Base-by-base conservation (phyloP, 2,329 filamentous ascomycete species). In the Remersonia thermophila region DNA sequence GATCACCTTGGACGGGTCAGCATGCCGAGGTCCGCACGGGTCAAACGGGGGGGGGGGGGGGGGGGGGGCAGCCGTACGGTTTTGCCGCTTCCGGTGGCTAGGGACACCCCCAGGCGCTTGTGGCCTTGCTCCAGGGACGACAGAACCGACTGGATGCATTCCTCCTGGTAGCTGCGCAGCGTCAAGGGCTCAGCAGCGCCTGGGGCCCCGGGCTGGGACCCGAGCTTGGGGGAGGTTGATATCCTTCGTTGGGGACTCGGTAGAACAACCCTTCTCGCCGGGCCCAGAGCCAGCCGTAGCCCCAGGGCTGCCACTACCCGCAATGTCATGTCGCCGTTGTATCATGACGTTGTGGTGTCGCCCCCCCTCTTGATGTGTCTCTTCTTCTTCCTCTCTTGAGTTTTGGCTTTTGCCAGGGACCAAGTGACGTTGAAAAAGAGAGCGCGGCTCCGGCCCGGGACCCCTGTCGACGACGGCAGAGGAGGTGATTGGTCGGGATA, bases 81-180 rank as follows among this genome's bases (percentile, higher is more conserved):
- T 57, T 95, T 95, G 5, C 86, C 86, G 44, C 82, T 77, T 1
- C 87, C 86, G 3, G 87, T 95, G 3, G 86, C 87, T 26, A 95
- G 58, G 0, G 87, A 94, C 4, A 94, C 71, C 0, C 86, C 86
- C 2, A 94, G 62, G 6, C 87, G 72, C 51, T 83, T 86, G 46
- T 87, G 75, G 0, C 86, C 86, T 25, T 72, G 59, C 3, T 71
- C 56, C 1, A 93, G 55, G 37, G 85, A 75, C 2, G 67, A 59
- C 1, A 93, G 60, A 3, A 94, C 82, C 0, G 85, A 77, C 51
- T 83, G 74, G 42, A 95, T 93, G 52, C 84, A 93, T 67, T 94
- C 85, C 63, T 91, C 79, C 55, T 95, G 87, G 52, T 94, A 95
- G 48, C 81, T 67, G 47, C 86, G 80, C 27, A 50, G 38, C 14